Evolutionary conservation across 257 asterid genomes (phyloP).

Genomic region (Ophiorrhiza pumila): DNA sequence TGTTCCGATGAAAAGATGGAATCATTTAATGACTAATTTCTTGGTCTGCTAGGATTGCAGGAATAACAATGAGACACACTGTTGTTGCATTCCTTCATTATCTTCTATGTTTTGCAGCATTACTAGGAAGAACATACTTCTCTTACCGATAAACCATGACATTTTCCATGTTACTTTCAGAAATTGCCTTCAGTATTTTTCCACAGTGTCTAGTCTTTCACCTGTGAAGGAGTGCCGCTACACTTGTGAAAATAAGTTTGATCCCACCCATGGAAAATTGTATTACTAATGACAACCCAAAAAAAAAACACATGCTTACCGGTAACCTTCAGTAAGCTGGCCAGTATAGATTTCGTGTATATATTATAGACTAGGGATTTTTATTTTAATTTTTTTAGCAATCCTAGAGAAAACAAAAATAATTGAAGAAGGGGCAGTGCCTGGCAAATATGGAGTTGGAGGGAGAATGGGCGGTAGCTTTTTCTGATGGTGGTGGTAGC

Average conservation of each 20-base stretch:
- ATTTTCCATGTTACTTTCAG: not conserved
- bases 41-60: not conserved
- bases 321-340: too few relatives aligned
- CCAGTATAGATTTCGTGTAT: too few relatives aligned
- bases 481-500: too few relatives aligned
- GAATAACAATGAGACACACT: not conserved
- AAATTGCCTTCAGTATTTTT: constrained; percentile 17
- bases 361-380: too few relatives aligned
- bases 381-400: too few relatives aligned
- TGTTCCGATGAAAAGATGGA: not conserved
- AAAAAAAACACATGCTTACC: too few relatives aligned
- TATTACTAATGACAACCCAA: too few relatives aligned
- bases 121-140: not conserved
- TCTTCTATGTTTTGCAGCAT: constrained; percentile 12
- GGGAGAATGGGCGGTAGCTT: too few relatives aligned
- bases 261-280: too few relatives aligned
- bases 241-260: constrained; percentile 16
- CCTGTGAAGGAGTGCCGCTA: constrained; percentile 10
- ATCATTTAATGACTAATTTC: not conserved
- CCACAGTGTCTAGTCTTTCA: constrained; percentile 23
- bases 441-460: too few relatives aligned
- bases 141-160: not conserved
- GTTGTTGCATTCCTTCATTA: not conserved
- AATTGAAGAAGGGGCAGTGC: too few relatives aligned
- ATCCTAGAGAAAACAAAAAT: too few relatives aligned